Base-by-base conservation (phyloP, 345 rosid genomes). In the Pseudoturritis turrita region DNA sequence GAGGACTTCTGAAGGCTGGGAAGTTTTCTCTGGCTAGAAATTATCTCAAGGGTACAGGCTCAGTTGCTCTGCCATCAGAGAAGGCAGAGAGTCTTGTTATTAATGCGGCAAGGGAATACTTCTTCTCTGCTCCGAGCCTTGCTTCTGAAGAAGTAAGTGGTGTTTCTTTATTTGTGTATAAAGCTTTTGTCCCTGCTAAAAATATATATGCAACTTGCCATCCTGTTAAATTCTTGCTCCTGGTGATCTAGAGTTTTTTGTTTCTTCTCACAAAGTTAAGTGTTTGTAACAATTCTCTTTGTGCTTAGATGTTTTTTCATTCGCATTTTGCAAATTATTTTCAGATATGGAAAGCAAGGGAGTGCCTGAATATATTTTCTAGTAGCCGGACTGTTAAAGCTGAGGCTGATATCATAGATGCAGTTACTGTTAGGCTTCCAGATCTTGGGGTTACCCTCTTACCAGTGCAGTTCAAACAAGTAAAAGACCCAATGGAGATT, bases 291-390 rank as follows among this genome's bases (percentile, higher is more conserved):
- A 35, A 28, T 40, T 26, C 33, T 49, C n/a, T 50, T 43, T 50
- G 37, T 51, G 57, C 61, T 14, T 31, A 9, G 43, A 55, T 62
- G 22, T 2, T 18, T 57, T 35, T 10, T 57, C 67, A 67, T 60
- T 59, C 45, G 18, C 41, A 64, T 46, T 79, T 26, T 77, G 49
- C 52, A 56, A 75, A 77, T 62, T 52, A 55, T 71, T 63, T 74
- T 70, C 86, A 91, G 99, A 91, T 95, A 61, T 91, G 96, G 99
- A 91, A 81, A 85, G 99, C 99, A 22, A 95, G 85, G 84, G 99
- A 91, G 79, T 95, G 98, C 79, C 82, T 95, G 52, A 86, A 78
- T 79, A 75, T 95, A 71, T 87, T 88, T 81, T 90, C 96, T 62
- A 84, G 75, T 64, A 91, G 96, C 87, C 87, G 88, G 70, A 80